Base-by-base conservation (phyloP, 768 basidiomycete genomes). In the Collybia sp. region DNA sequence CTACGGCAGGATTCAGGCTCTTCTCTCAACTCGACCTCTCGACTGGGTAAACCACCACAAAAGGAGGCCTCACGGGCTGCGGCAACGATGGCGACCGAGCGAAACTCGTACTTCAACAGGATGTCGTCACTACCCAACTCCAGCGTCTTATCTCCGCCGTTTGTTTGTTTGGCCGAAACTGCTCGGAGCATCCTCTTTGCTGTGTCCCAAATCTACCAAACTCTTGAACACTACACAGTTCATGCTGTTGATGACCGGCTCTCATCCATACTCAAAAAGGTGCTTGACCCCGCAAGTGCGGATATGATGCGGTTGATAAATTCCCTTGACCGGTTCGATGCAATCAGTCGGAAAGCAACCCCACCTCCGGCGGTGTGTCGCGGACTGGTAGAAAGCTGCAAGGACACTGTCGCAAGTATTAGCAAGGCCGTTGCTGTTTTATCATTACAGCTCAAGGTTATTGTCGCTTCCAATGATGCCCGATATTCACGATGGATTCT, bases 71-170 rank as follows among this genome's bases (percentile, higher is more conserved):
- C 68, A 2, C 71, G 68, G 36, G 63, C 72, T 1, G 68, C 76
- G 2, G 77, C 80, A 15, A 73, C 82, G 3, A 80, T 88, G 64
- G 82, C 91, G 35, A 76, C 79, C 3, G 90, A 94, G 58, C 81
- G 89, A 17, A 88, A 92, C 57, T 88, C 91, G 1, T 98, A 99
- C 65, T 99, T 99, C 68, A 85, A 86, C 32, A 83, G 93, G n/a
- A 72, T 95, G 17, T 93, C 92, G 2, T 82, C 84, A 30, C 68
- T 92, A 4, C 86, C 87, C 1, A 66, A 81, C 30, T 75, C 82
- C 15, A 79, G 77, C 53, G 73, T 82, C 15, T 76, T 96, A 8
- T 89, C 94, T 0, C 67, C 73, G 12, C 67, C 85, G 12, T 70
- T 98, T 6, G 66, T 82, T 16, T 72, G 72, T 34, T 72, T 95